phyloP scores from a whole-genome alignment of 495 filamentous ascomycete genomes.

The Cudoniella acicularis region DNA sequence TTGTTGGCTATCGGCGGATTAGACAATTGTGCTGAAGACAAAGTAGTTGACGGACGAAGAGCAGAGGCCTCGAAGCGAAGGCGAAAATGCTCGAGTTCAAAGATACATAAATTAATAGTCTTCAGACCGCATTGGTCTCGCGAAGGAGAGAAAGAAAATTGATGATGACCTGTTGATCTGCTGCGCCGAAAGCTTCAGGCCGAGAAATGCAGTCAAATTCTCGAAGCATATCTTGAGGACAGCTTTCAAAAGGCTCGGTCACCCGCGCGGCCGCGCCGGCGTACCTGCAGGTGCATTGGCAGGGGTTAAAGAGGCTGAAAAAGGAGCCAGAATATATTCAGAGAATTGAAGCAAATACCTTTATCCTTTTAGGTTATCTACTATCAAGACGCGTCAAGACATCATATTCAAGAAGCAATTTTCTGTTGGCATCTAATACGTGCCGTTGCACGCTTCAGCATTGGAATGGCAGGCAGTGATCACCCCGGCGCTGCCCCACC shows the following conservation, averaged over 20 bases:
- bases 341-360: too few relatives aligned
- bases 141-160: constrained; percentile 2
- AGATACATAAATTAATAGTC: constrained; percentile 18
- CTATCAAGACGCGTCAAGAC: too few relatives aligned
- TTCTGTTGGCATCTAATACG: too few relatives aligned
- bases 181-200: background rate
- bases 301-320: background rate
- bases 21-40: too few relatives aligned
- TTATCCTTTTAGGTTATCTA: too few relatives aligned
- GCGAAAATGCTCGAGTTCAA: constrained; percentile 1
- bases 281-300: constrained; percentile 1
- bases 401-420: too few relatives aligned
- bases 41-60: too few relatives aligned
- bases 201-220: background rate
- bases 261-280: background rate
- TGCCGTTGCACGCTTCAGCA: too few relatives aligned
- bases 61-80: too few relatives aligned
- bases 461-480: too few relatives aligned
- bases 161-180: background rate
- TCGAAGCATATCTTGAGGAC: background rate
- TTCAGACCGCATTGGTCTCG: constrained; percentile 6
- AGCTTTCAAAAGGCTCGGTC: constrained; percentile 4
- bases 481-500: too few relatives aligned
- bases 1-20: constrained; percentile 22
- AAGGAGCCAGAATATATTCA: background rate